Conservation (phyloP, 805 yeast genomes). For the Schwanniomyces polymorphus region DNA sequence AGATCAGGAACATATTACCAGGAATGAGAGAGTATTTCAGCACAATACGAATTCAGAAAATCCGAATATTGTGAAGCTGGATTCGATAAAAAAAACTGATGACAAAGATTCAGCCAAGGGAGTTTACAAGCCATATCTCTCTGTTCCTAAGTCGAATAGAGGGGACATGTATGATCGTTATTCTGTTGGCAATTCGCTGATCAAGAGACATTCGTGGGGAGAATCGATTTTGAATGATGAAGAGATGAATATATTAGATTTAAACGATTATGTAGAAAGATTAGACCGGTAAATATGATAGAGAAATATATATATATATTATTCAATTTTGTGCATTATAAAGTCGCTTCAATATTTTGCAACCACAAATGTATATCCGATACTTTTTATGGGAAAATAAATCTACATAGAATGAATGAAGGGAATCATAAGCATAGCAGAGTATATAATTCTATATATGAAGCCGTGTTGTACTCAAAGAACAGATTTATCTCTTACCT, state of each 20-base stretch:
- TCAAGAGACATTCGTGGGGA: background rate
- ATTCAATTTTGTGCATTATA: background rate
- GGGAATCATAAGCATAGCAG: background rate
- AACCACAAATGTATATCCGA: background rate
- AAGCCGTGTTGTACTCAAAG: too few species aligned
- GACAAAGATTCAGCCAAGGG: background rate
- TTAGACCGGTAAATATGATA: background rate
- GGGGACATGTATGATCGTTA: conserved; percentile 4
- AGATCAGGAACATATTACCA: background rate
- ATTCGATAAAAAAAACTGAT: background rate
- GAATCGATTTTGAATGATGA: conserved; percentile 21
- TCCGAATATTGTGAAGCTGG: background rate
- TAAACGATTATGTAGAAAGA: conserved; percentile 10
- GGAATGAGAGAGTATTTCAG: background rate
- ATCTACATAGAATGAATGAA: background rate
- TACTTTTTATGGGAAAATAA: background rate
- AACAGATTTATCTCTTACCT: too few species aligned
- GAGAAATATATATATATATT: background rate
- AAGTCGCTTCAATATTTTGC: background rate
- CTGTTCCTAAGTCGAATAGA: background rate
- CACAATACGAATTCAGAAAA: background rate
- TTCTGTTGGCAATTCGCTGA: background rate
- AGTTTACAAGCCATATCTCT: background rate
- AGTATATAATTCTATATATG: too few species aligned
- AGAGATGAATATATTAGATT: conserved; percentile 20